Percentiles rank a stretch among this genome's conserved stretches.
These are phyloP conservation scores for Cladosporium sp. DNA, from an alignment of 2,329 filamentous ascomycete species.

Conservation along the genomic window DNA sequence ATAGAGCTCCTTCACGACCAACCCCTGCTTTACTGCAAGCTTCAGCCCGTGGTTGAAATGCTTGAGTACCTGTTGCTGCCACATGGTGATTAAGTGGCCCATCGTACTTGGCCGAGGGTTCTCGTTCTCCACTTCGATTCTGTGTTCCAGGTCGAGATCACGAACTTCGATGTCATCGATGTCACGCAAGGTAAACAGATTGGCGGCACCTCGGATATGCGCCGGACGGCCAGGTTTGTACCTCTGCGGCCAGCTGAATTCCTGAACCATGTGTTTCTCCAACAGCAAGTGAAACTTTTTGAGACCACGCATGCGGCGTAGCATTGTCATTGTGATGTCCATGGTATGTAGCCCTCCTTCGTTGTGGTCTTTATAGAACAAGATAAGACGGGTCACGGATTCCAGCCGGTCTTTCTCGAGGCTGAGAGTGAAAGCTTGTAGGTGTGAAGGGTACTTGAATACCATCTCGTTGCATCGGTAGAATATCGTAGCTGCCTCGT, in stretches of 20 bases:
- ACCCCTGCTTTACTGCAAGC: background rate
- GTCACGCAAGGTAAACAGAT: constrained; percentile 1
- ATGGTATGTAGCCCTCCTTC: constrained; percentile 11
- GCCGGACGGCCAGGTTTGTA: background rate
- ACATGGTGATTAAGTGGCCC: background rate
- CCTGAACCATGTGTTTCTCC: background rate
- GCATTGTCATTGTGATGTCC: constrained; percentile 16
- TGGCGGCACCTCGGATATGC: background rate
- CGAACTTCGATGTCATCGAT: constrained; percentile 8
- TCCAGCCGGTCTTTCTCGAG: background rate
- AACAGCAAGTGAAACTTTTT: constrained; percentile 1
- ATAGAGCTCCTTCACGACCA: no score
- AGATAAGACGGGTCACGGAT: background rate
- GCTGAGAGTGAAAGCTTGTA: background rate
- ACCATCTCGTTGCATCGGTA: constrained; percentile 55
- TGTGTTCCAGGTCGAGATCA: constrained; percentile 1
- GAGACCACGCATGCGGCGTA: background rate
- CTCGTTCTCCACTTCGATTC: background rate
- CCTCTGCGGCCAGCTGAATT: background rate
- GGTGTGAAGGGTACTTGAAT: constrained; percentile 35
- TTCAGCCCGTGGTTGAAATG: constrained; percentile 4
- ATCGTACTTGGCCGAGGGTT: background rate
- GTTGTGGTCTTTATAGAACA: constrained; percentile 1
- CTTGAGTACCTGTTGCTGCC: background rate
- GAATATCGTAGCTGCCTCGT: constrained; percentile 51